phyloP scores from a whole-genome alignment of 2,329 filamentous ascomycete species.

The Colletotrichum higginsianum region DNA sequence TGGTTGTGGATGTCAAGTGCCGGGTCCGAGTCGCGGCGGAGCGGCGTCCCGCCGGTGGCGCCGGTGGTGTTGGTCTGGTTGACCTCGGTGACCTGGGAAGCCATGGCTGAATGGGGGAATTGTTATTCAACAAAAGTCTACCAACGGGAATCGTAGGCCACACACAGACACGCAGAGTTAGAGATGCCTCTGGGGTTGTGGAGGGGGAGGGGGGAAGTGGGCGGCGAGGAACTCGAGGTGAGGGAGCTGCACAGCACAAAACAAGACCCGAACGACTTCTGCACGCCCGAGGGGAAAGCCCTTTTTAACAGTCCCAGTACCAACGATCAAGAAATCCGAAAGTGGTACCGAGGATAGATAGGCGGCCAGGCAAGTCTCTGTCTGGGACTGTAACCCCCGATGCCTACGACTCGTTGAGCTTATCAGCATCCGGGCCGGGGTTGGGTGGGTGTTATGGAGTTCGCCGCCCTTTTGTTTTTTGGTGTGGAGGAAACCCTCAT shows the following conservation, averaged over 20 bases:
- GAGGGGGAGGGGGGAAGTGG: conserved; percentile 1
- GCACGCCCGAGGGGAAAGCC: conserved; percentile 26
- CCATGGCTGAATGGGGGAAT: conserved; percentile 28
- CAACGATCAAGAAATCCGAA: conserved; percentile 40
- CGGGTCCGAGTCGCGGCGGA: conserved; percentile 51
- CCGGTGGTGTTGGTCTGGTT: conserved; percentile 27
- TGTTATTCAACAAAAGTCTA: conserved; percentile 6
- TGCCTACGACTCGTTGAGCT: conserved; percentile 38
- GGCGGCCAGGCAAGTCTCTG: conserved; percentile 10
- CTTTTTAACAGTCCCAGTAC: conserved; percentile 41
- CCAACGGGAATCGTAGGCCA: conserved; percentile 19
- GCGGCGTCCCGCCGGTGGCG: conserved; percentile 26
- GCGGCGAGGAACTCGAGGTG: conserved; percentile 27
- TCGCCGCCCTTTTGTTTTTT: conserved; percentile 23
- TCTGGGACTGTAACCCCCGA: not conserved
- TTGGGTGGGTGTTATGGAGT: conserved; percentile 14
- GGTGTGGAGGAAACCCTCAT: conserved; percentile 38
- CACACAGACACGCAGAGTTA: conserved; percentile 11
- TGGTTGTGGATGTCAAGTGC: conserved; percentile 57
- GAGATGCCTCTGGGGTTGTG: conserved; percentile 22
- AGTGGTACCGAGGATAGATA: conserved; percentile 41
- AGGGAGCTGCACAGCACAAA: conserved; percentile 36
- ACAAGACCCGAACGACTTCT: not conserved
- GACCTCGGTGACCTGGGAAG: conserved; percentile 39
- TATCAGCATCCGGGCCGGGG: conserved; percentile 41